Conservation (phyloP, 2,329 filamentous ascomycete genomes). For the Cytospora piceae region DNA sequence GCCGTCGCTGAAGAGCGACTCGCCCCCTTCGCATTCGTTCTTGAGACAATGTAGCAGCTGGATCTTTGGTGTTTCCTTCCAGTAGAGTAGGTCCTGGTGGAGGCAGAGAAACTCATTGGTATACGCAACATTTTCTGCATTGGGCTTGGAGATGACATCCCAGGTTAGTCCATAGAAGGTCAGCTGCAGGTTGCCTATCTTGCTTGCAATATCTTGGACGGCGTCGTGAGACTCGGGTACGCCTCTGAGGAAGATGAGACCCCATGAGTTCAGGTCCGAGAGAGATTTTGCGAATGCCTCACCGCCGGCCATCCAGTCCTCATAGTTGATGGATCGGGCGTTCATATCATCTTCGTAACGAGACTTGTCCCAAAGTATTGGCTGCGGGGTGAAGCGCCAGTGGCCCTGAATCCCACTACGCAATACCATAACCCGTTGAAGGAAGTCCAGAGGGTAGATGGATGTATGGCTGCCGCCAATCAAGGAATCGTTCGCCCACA, state of each 20-base stretch:
- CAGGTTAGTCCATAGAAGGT: constrained; percentile 93
- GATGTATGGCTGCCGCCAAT: constrained; percentile 39
- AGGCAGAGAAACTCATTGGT: constrained; percentile 81
- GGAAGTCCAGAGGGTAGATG: constrained; percentile 38
- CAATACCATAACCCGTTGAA: constrained; percentile 33
- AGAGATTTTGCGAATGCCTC: constrained; percentile 64
- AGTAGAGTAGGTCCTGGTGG: constrained; percentile 93
- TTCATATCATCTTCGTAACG: constrained; percentile 48
- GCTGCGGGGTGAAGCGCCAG: constrained; percentile 39
- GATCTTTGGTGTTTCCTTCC: constrained; percentile 75
- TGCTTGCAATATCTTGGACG: constrained; percentile 69
- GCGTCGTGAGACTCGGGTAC: constrained; percentile 70
- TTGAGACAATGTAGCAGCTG: constrained; percentile 89
- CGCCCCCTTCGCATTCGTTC: constrained; percentile 78
- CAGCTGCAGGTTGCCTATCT: constrained; percentile 78
- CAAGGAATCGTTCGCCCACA: constrained; percentile 59
- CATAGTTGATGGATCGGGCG: constrained; percentile 62
- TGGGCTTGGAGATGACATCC: constrained; percentile 80
- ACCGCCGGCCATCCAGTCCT: constrained; percentile 69
- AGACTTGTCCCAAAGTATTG: constrained; percentile 47
- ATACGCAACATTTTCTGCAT: constrained; percentile 91
- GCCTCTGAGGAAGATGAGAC: constrained; percentile 75
- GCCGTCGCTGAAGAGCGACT: constrained; percentile 84
- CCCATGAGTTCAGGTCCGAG: constrained; percentile 64
- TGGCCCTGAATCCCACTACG: constrained; percentile 33